phyloP scores from a whole-genome alignment of 2,329 filamentous ascomycete genomes.

The Grosmannia serpens region DNA sequence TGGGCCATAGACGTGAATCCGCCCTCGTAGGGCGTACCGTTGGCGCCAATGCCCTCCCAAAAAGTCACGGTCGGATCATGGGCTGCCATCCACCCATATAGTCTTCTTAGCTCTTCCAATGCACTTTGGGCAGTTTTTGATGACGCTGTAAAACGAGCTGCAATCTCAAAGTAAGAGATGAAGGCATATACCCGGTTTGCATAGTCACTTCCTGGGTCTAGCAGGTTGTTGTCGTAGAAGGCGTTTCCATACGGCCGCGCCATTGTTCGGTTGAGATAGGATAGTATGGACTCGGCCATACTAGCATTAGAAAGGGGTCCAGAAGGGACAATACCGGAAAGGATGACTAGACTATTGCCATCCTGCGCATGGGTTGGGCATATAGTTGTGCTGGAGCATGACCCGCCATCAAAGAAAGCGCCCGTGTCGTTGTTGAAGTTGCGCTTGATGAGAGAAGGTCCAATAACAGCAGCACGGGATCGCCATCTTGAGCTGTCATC shows the following conservation, averaged over 20 bases:
- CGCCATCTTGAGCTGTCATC: constrained; percentile 28
- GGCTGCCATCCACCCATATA: constrained; percentile 38
- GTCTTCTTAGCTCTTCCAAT: constrained; percentile 31
- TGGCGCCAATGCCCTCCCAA: constrained; percentile 38
- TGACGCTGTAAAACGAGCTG: constrained; percentile 29
- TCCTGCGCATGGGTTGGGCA: constrained; percentile 35
- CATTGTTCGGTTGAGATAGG: constrained; percentile 26
- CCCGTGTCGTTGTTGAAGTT: constrained; percentile 30
- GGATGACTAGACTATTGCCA: constrained; percentile 35
- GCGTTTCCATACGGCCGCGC: constrained; percentile 34
- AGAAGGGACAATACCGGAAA: constrained; percentile 22
- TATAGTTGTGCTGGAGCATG: constrained; percentile 14
- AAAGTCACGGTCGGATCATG: constrained; percentile 34
- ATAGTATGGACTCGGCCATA: constrained; percentile 22
- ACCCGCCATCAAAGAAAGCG: constrained; percentile 33
- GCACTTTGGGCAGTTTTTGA: constrained; percentile 5
- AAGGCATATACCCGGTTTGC: constrained; percentile 38
- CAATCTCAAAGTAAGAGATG: constrained; percentile 40
- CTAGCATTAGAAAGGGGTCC: constrained; percentile 15
- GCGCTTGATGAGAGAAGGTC: constrained; percentile 22
- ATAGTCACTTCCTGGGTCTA: constrained; percentile 22
- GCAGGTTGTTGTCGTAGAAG: constrained; percentile 35
- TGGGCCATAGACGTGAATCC: constrained; percentile 37
- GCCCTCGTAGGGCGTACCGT: constrained; percentile 31
- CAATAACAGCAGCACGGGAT: constrained; percentile 22